Evolutionary conservation across 2,329 filamentous ascomycete genomes (phyloP).

Genomic region (Botrytis paeoniae): DNA sequence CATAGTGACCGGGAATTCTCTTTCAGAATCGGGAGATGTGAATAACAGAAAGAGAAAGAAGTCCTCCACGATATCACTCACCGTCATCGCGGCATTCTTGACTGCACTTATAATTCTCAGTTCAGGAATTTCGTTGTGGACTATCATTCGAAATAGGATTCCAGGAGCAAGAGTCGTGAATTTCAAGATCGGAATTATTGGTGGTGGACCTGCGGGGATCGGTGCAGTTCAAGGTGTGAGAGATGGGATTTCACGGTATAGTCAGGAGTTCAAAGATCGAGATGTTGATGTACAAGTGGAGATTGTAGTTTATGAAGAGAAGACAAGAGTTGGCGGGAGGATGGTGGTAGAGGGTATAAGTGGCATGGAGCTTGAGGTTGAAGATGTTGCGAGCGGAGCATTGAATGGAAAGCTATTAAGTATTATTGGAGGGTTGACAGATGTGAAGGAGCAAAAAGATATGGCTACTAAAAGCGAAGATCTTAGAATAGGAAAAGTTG

Average conservation of each 20-base stretch:
- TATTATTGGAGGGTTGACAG: background rate
- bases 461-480: background rate
- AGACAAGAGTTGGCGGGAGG: constrained; percentile 2
- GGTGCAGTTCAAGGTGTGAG: background rate
- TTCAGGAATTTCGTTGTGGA: background rate
- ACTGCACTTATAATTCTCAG: background rate
- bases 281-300: background rate
- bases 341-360: background rate
- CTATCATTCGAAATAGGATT: background rate
- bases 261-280: background rate
- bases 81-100: background rate
- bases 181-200: constrained; percentile 4
- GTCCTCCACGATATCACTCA: background rate
- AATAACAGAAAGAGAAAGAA: background rate
- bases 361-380: background rate
- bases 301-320: constrained; percentile 13
- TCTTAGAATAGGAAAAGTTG: constrained; percentile 8
- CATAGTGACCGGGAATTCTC: background rate
- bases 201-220: constrained; percentile 11
- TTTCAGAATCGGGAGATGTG: accelerated
- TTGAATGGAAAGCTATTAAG: background rate
- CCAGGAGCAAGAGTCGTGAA: background rate
- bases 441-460: background rate
- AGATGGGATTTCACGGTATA: background rate
- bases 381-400: constrained; percentile 9